Evolutionary conservation across 306 rosid genomes (phyloP).

Genomic region (Vigna mungo): DNA sequence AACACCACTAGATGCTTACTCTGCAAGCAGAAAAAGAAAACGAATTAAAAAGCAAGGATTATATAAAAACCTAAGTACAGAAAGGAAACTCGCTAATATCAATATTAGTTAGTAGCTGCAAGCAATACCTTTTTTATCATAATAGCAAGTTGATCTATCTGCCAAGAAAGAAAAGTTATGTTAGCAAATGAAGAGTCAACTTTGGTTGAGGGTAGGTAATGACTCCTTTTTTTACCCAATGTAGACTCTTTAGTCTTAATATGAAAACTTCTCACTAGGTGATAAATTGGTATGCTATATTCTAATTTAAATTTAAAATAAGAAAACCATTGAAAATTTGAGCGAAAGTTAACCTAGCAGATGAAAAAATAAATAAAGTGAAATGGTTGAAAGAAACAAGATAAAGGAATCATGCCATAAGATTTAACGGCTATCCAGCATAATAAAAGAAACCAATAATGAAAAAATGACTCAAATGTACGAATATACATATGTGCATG

Average conservation of each 20-base stretch:
- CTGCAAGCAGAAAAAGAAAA: conserved; percentile 63
- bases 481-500: neutral
- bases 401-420: conserved; percentile 17
- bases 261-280: conserved; percentile 33
- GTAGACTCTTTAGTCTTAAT: neutral
- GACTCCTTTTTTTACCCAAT: conserved; percentile 5
- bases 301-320: conserved; percentile 4
- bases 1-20: conserved; percentile 98
- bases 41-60: conserved; percentile 36
- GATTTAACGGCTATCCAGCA: conserved; percentile 7
- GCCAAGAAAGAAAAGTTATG: conserved; percentile 46
- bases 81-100: conserved; percentile 24
- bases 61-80: conserved; percentile 34
- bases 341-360: neutral
- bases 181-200: conserved; percentile 42
- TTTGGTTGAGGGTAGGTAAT: conserved; percentile 1
- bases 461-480: conserved; percentile 15
- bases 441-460: conserved; percentile 24
- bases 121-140: conserved; percentile 75
- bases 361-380: conserved; percentile 19
- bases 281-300: conserved; percentile 20
- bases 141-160: conserved; percentile 77
- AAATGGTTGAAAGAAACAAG: conserved; percentile 28
- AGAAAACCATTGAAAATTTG: conserved; percentile 26
- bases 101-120: conserved; percentile 41